Evolutionary conservation across 202 grass and related monocot genomes (phyloP).

Genomic region (Setaria viridis): DNA sequence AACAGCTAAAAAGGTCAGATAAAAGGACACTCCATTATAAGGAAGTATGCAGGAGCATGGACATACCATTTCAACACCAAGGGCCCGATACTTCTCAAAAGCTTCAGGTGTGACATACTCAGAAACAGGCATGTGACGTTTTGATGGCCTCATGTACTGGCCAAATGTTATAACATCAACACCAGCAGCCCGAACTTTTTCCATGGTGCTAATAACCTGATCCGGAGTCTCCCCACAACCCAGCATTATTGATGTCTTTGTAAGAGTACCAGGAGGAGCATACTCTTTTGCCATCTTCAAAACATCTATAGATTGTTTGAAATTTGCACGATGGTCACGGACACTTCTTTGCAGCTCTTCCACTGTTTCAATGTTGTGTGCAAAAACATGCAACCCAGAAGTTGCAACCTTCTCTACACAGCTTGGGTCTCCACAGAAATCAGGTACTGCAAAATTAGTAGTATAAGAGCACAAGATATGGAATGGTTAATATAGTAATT

Average conservation of each 20-base stretch:
- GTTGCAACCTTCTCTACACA: constrained; percentile 89
- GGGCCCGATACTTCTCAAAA: constrained; percentile 77
- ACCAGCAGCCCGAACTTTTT: constrained; percentile 86
- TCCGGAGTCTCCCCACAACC: constrained; percentile 92
- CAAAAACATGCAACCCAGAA: constrained; percentile 95
- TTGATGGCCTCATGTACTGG: constrained; percentile 98
- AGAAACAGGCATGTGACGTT: constrained; percentile 95
- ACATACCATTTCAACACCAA: constrained; percentile 91
- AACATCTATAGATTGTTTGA: constrained; percentile 95
- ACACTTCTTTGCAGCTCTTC: constrained; percentile 87
- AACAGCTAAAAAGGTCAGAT: no score
- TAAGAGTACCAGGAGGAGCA: constrained; percentile 84
- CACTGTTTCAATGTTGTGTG: constrained; percentile 97
- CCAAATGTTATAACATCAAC: constrained; percentile 99
- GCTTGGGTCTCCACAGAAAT: constrained; percentile 79
- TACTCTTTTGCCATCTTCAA: constrained; percentile 95
- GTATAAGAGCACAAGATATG: constrained; percentile 37
- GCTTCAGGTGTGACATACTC: constrained; percentile 94
- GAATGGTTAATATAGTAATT: constrained; percentile 29
- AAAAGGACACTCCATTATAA: no score
- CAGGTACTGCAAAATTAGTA: constrained; percentile 71
- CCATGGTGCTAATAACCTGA: constrained; percentile 92
- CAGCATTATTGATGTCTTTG: constrained; percentile 95
- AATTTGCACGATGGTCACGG: constrained; percentile 86
- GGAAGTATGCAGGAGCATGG: not conserved